Percentiles rank a stretch among this genome's conserved stretches.
Conservation (phyloP, 2,329 filamentous ascomycete species). For the Xylaria polymorpha region DNA sequence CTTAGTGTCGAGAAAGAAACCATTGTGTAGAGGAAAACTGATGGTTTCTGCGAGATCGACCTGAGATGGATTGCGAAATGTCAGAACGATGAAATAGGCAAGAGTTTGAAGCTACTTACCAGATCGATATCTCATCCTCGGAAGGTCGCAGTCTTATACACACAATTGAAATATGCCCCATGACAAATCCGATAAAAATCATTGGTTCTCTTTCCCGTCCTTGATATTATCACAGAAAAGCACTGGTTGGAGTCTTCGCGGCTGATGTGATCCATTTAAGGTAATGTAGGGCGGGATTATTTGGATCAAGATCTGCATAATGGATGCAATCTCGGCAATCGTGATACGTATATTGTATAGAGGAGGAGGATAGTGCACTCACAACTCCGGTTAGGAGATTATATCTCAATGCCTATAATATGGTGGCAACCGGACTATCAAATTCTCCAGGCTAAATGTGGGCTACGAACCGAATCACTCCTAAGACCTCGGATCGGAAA, state of each 20-base stretch:
- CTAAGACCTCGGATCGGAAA: background rate
- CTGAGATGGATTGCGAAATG: background rate
- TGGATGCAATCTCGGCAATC: conserved; percentile 19
- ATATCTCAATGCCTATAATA: background rate
- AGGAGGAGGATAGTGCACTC: background rate
- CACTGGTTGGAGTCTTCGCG: conserved; percentile 7
- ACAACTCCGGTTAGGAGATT: background rate
- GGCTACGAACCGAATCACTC: conserved; percentile 4
- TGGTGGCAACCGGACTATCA: background rate
- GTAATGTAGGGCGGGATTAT: conserved; percentile 1
- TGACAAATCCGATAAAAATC: conserved; percentile 4
- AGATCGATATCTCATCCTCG: background rate
- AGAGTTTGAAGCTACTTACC: background rate
- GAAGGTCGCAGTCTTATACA: background rate
- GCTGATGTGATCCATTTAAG: conserved; percentile 11
- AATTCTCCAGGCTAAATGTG: conserved; percentile 25
- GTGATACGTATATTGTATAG: background rate
- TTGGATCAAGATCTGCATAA: conserved; percentile 15
- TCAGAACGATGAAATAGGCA: background rate
- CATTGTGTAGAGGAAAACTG: background rate
- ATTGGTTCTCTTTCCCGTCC: conserved; percentile 13
- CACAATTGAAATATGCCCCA: background rate
- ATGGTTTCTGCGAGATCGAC: no score
- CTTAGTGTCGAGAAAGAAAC: background rate
- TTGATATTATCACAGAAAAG: background rate